A percentile compares a stretch with the other conserved stretches of the same genome.
These are phyloP conservation scores for Filobasidium uniguttulatum DNA, from an alignment of 1,284 basidiomycete species.

Conservation along the genomic window DNA sequence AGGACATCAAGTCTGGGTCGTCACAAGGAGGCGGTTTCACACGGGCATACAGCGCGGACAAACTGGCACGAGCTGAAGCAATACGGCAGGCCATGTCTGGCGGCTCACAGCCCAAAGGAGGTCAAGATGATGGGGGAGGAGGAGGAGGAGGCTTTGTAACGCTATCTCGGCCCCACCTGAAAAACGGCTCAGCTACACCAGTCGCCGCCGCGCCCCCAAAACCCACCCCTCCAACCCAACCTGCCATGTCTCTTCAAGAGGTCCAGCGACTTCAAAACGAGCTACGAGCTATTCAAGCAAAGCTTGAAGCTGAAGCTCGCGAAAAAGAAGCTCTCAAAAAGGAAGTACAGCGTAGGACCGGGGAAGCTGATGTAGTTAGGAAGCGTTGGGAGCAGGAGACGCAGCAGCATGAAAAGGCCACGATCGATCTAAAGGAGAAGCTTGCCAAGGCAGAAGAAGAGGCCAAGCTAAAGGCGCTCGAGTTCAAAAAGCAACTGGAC, in stretches of 20 bases:
- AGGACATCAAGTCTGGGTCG: too few species aligned
- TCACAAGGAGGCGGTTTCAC: too few species aligned
- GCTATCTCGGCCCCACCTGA: too few species aligned
- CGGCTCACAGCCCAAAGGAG: too few species aligned
- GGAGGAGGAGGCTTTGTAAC: too few species aligned
- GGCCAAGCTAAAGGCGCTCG: not conserved
- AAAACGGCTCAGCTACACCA: too few species aligned
- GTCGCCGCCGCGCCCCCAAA: too few species aligned
- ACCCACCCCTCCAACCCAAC: too few species aligned
- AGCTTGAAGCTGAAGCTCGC: not conserved
- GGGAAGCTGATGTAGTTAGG: constrained; percentile 1
- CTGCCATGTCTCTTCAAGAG: not conserved
- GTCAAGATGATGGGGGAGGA: too few species aligned
- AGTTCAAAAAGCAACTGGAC: not conserved
- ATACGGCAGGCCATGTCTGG: too few species aligned
- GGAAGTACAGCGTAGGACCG: not conserved
- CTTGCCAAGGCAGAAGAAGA: not conserved
- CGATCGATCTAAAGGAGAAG: not conserved
- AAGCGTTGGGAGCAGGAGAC: not conserved
- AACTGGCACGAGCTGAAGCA: too few species aligned
- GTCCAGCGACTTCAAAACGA: not conserved
- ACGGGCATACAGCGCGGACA: too few species aligned
- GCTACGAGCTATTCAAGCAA: not conserved
- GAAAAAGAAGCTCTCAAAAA: not conserved
- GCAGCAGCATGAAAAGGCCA: not conserved